A percentile compares a stretch with the other conserved stretches of the same genome.
Evolutionary conservation across 2,329 filamentous ascomycete species (phyloP).

Genomic region (Sclerotinia sclerotiorum): DNA sequence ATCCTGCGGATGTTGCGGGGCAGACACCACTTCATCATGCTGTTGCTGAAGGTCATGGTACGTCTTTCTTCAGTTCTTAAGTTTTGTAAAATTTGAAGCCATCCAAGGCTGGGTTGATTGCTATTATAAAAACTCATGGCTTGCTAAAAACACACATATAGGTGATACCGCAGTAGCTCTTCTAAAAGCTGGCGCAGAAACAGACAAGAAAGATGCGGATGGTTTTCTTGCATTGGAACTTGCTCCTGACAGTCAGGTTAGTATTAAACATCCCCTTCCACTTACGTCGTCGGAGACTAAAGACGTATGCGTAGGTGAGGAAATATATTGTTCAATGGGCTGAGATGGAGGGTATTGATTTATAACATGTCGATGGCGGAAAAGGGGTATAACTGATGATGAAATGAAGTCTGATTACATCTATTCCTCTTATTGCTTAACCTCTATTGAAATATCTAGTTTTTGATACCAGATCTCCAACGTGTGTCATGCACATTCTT

Average conservation of each 20-base stretch:
- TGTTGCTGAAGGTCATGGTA: constrained; percentile 71
- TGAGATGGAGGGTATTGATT: constrained; percentile 23
- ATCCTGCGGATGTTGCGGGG: constrained; percentile 78
- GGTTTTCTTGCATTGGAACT: constrained; percentile 74
- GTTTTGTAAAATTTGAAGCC: background rate
- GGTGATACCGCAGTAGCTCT: constrained; percentile 80
- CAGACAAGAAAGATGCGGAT: constrained; percentile 70
- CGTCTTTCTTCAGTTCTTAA: constrained; percentile 29
- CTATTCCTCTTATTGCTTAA: background rate
- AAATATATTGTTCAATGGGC: constrained; percentile 28
- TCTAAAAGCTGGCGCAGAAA: constrained; percentile 81
- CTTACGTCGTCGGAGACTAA: constrained; percentile 20
- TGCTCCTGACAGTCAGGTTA: constrained; percentile 80
- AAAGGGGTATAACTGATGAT: background rate
- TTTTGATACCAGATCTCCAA: background rate
- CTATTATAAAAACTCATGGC: background rate
- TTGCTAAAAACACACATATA: constrained; percentile 35
- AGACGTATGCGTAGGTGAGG: constrained; percentile 23
- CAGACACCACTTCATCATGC: constrained; percentile 90
- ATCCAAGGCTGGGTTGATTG: too few species aligned
- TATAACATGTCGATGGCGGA: background rate
- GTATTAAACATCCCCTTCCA: constrained; percentile 34
- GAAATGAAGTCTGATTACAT: background rate
- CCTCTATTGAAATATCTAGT: background rate
- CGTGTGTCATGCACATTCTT: background rate